A percentile compares a stretch with the other conserved stretches of the same genome.
These are phyloP conservation scores for Schwanniomyces pseudopolymorphus DNA, from an alignment of 805 yeast species.

Conservation along the genomic window DNA sequence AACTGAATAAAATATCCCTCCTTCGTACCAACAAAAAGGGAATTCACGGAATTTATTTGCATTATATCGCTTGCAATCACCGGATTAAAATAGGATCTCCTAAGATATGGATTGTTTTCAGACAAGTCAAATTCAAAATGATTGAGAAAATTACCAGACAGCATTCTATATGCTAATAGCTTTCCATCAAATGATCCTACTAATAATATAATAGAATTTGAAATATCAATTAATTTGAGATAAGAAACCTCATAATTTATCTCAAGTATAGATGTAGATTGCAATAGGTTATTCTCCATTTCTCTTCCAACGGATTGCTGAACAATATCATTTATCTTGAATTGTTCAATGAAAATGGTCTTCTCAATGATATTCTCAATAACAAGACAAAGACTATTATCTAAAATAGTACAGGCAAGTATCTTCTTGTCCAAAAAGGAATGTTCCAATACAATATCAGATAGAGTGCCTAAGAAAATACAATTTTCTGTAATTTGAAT, in stretches of 20 bases:
- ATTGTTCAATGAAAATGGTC: conserved; percentile 1
- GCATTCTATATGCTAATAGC: conserved; percentile 5
- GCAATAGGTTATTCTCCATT: neutral
- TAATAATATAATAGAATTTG: conserved; percentile 2
- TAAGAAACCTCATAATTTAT: conserved; percentile 14
- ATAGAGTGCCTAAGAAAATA: conserved; percentile 21
- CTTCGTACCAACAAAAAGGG: conserved; percentile 29
- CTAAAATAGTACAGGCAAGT: conserved; percentile 8
- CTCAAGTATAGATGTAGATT: neutral
- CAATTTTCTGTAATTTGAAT: conserved; percentile 26
- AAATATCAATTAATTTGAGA: conserved; percentile 5
- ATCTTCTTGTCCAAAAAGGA: conserved; percentile 9
- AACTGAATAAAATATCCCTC: conserved; percentile 29
- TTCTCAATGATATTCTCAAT: conserved; percentile 7
- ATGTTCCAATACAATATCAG: conserved; percentile 6
- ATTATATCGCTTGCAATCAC: conserved; percentile 23
- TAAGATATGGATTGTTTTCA: conserved; percentile 6
- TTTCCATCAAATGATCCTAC: conserved; percentile 21
- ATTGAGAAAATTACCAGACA: neutral
- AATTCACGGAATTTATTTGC: neutral
- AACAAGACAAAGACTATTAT: conserved; percentile 11
- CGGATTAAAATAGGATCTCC: neutral
- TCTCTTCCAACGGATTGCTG: neutral
- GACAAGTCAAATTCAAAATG: neutral
- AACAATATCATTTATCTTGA: neutral